These are phyloP conservation scores for Calycina herbarum DNA, from an alignment of 2,329 filamentous ascomycete species.

Conservation along the genomic window DNA sequence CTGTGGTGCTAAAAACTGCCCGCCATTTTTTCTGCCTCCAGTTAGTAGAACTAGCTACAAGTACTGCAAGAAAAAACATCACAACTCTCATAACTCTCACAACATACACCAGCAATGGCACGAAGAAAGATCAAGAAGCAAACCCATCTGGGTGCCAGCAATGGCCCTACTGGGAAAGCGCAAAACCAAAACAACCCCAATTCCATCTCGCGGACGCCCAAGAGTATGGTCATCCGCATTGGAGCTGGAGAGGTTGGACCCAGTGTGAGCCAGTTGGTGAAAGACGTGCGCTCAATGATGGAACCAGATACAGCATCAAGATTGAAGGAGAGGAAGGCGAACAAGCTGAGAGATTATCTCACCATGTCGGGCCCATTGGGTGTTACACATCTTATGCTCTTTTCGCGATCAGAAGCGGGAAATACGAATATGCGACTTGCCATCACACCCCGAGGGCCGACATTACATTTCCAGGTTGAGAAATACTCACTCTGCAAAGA, in stretches of 20 bases:
- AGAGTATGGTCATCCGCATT: conserved; percentile 98
- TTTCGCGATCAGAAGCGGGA: conserved; percentile 83
- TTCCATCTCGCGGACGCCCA: conserved; percentile 65
- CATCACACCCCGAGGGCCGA: conserved; percentile 85
- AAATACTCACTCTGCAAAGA: conserved; percentile 94
- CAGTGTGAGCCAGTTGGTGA: conserved; percentile 86
- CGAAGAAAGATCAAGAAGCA: conserved; percentile 82
- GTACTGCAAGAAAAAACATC: conserved; percentile 12
- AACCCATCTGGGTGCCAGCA: conserved; percentile 71
- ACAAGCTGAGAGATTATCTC: conserved; percentile 87
- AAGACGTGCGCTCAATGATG: conserved; percentile 91
- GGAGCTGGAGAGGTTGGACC: conserved; percentile 91
- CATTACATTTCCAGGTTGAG: conserved; percentile 90
- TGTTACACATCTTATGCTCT: conserved; percentile 88
- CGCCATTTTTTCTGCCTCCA: conserved; percentile 20
- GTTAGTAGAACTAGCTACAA: background rate
- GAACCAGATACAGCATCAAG: conserved; percentile 90
- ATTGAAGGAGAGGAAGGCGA: conserved; percentile 84
- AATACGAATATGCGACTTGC: conserved; percentile 92
- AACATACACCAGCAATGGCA: conserved; percentile 59
- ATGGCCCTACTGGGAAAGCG: conserved; percentile 51
- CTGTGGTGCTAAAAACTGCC: conserved; percentile 24
- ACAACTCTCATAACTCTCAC: conserved; percentile 20
- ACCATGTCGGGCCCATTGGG: conserved; percentile 94
- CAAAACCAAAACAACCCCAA: conserved; percentile 54